Percentiles rank a stretch among this genome's conserved stretches.
These are phyloP conservation scores for Glaciozyma martinii DNA, from an alignment of 768 basidiomycete genomes.

Conservation along the genomic window DNA sequence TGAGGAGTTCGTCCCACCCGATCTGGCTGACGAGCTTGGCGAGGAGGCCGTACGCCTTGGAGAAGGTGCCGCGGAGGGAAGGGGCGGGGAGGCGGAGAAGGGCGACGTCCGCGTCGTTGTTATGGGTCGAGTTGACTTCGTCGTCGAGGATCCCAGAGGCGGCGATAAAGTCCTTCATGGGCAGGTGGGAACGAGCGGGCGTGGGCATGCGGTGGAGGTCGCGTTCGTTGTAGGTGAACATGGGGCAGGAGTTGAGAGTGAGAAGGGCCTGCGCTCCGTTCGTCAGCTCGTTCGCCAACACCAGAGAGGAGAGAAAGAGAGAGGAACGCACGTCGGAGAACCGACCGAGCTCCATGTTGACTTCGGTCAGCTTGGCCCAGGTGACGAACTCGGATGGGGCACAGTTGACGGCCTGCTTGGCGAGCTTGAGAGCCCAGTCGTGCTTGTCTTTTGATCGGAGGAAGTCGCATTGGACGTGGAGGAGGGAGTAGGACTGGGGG, in stretches of 20 bases:
- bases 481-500: conserved; percentile 84
- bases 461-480: conserved; percentile 92
- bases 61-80: conserved; percentile 89
- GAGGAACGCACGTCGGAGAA: conserved; percentile 54
- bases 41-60: conserved; percentile 72
- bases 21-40: conserved; percentile 79
- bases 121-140: conserved; percentile 61
- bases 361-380: conserved; percentile 93
- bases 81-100: conserved; percentile 91
- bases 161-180: conserved; percentile 71
- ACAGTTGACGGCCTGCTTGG: conserved; percentile 90
- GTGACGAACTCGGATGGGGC: conserved; percentile 98
- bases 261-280: conserved; percentile 54
- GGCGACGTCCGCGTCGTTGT: conserved; percentile 87
- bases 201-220: conserved; percentile 80
- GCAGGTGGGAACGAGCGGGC: conserved; percentile 71
- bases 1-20: conserved; percentile 97
- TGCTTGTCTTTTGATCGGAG: conserved; percentile 70
- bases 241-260: conserved; percentile 96
- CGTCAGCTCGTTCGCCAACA: not conserved
- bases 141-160: conserved; percentile 66
- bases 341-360: conserved; percentile 82
- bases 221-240: conserved; percentile 98
- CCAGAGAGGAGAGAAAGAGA: too few relatives aligned
- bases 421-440: conserved; percentile 85